These are phyloP conservation scores for Austroboletus niveus DNA, from an alignment of 1,284 basidiomycete genomes.

Conservation along the genomic window DNA sequence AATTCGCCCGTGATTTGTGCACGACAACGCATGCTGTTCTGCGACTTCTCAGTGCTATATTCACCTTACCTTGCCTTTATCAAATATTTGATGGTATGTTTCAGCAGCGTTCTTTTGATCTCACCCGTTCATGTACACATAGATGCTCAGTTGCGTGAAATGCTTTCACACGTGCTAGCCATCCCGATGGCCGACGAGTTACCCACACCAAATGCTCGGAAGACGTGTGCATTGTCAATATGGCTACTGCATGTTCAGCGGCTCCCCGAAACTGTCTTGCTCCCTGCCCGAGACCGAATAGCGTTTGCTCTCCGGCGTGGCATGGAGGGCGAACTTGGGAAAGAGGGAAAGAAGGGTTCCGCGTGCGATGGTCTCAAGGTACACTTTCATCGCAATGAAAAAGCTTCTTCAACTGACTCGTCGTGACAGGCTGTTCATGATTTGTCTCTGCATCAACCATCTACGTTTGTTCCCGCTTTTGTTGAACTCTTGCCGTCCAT, in stretches of 20 bases:
- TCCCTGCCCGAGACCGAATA: conserved; percentile 60
- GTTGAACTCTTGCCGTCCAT: conserved; percentile 57
- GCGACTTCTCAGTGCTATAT: conserved; percentile 56
- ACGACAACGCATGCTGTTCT: conserved; percentile 66
- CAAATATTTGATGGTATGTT: conserved; percentile 60
- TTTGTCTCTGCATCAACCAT: conserved; percentile 57
- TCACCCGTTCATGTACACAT: conserved; percentile 6
- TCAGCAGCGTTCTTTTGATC: neutral
- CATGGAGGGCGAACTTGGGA: conserved; percentile 79
- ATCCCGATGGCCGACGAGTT: conserved; percentile 66
- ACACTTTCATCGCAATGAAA: conserved; percentile 13
- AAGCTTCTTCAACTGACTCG: conserved; percentile 6
- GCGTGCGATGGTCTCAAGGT: conserved; percentile 73
- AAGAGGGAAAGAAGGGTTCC: conserved; percentile 82
- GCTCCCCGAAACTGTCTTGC: conserved; percentile 57
- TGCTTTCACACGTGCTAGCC: conserved; percentile 61
- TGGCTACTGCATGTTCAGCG: conserved; percentile 69
- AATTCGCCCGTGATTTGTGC: conserved; percentile 72
- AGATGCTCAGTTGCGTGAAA: conserved; percentile 58
- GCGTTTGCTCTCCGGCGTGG: conserved; percentile 67
- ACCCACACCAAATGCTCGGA: conserved; percentile 78
- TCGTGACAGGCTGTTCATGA: conserved; percentile 65
- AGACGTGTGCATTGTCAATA: conserved; percentile 73
- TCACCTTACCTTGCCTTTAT: conserved; percentile 57
- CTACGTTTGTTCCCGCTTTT: conserved; percentile 64